Evolutionary conservation across 208 protist genomes (phyloP), one percentile per base, ranked within the genome.

Genomic region (Novymonas esmeraldas): DNA sequence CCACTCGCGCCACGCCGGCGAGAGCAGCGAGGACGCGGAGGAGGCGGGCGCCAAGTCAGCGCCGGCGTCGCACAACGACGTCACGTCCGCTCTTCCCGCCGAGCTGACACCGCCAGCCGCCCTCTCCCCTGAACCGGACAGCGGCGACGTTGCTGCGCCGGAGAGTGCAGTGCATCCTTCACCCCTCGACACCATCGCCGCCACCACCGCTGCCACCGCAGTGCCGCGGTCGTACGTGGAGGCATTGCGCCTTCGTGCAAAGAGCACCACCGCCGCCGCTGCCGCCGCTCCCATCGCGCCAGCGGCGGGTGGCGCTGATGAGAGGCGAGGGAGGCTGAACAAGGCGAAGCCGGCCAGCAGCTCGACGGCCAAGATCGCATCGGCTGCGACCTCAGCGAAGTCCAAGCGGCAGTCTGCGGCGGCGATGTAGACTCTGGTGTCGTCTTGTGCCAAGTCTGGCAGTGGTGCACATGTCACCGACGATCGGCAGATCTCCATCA

Each of bases 151-250:
- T n/a, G n/a, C n/a, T n/a, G n/a, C n/a, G n/a, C n/a, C n/a, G n/a
- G n/a, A n/a, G n/a, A n/a, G n/a, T n/a, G n/a, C n/a, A n/a, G n/a
- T n/a, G n/a, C n/a, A n/a, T n/a, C n/a, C n/a, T n/a, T n/a, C n/a
- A n/a, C n/a, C n/a, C n/a, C n/a, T n/a, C n/a, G n/a, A n/a, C n/a
- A n/a, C n/a, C n/a, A n/a, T n/a, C 24, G 51, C 46, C 46, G 22
- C 5, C 20, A 2, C 49, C 49, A 3, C 49, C 33, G 49, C 52
- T 10, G 44, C 28, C 20, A 29, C 29, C 31, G 45, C 10, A 20
- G 59, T 34, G 18, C 59, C 59, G 42, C 31, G 39, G 44, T 54
- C 59, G 45, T 64, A 41, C 46, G 59, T n/a, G 0, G 59, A 52
- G 33, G 59, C 31, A 9, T 18, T 42, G 10, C 42, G 22, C 45